Evolutionary conservation across 305 asterid genomes (phyloP).

Genomic region (Nicotiana rustica): DNA sequence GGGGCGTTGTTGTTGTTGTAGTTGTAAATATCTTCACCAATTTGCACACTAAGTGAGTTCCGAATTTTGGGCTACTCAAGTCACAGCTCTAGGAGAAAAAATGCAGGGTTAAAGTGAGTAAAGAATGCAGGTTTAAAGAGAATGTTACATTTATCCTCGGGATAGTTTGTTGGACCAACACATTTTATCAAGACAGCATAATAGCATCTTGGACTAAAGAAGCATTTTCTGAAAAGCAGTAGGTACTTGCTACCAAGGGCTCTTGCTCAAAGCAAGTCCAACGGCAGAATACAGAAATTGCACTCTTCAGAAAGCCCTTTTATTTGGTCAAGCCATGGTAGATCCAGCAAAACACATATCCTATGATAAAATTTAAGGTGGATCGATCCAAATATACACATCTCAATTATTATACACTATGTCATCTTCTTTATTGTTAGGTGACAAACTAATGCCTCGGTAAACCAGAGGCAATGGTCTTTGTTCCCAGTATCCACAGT

Average conservation of each 20-base stretch:
- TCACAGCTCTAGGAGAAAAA: conserved; percentile 24
- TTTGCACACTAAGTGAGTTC: conserved; percentile 20
- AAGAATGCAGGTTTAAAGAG: background rate
- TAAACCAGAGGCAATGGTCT: conserved; percentile 8
- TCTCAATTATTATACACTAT: background rate
- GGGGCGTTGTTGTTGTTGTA: too few species aligned
- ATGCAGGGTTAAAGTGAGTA: background rate
- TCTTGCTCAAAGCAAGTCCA: background rate
- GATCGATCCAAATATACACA: conserved; percentile 17
- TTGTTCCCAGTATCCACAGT: background rate
- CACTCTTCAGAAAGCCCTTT: conserved; percentile 13
- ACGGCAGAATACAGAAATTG: background rate
- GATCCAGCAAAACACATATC: background rate
- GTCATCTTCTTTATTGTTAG: background rate
- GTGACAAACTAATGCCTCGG: background rate
- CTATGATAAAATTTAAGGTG: background rate
- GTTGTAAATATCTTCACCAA: background rate
- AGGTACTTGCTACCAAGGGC: background rate
- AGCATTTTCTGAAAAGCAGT: background rate
- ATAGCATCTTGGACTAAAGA: background rate
- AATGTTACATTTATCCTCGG: background rate
- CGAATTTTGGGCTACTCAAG: background rate
- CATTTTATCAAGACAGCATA: background rate
- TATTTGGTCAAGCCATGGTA: background rate
- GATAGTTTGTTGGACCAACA: background rate